Percentiles rank a stretch among this genome's conserved stretches.
Evolutionary conservation across 129 eudicot species (phyloP).

Genomic region (Flaveria sonorensis): DNA sequence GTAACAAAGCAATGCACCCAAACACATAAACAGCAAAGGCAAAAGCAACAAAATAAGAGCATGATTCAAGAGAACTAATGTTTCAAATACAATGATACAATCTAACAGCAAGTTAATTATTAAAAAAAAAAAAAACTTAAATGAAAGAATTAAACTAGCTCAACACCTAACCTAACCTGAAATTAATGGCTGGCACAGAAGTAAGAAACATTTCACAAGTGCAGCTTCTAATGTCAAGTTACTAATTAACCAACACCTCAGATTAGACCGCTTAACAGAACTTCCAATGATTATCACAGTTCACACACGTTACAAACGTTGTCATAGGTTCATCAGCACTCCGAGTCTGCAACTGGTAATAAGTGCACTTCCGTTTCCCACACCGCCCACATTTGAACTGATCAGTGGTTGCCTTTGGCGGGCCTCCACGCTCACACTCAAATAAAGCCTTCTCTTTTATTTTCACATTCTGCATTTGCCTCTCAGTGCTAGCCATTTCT

Average conservation of each 20-base stretch:
- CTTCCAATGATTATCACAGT: conserved; percentile 91
- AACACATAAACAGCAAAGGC: conserved; percentile 1
- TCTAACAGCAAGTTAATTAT: conserved; percentile 11
- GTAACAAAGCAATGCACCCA: conserved; percentile 5
- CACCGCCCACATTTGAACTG: conserved; percentile 78
- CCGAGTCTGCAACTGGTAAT: conserved; percentile 90
- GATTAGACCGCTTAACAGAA: conserved; percentile 43
- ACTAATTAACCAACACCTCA: not conserved
- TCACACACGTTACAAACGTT: conserved; percentile 80
- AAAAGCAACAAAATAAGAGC: too few relatives aligned
- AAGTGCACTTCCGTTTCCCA: conserved; percentile 67
- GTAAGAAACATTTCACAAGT: conserved; percentile 16
- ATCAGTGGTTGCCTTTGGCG: conserved; percentile 73
- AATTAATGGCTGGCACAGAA: not conserved
- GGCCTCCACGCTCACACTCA: conserved; percentile 67
- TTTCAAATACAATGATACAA: not conserved
- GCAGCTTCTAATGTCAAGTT: conserved; percentile 22
- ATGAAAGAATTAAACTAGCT: conserved; percentile 21
- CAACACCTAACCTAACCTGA: conserved; percentile 25
- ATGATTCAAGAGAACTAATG: conserved; percentile 12
- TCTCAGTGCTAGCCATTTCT: conserved; percentile 81
- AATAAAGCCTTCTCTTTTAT: conserved; percentile 76
- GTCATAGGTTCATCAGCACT: conserved; percentile 98
- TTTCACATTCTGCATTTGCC: conserved; percentile 54
- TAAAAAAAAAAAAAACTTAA: not conserved